phyloP scores from a whole-genome alignment of 2,329 filamentous ascomycete species.

The Hymenoscyphus occultus region DNA sequence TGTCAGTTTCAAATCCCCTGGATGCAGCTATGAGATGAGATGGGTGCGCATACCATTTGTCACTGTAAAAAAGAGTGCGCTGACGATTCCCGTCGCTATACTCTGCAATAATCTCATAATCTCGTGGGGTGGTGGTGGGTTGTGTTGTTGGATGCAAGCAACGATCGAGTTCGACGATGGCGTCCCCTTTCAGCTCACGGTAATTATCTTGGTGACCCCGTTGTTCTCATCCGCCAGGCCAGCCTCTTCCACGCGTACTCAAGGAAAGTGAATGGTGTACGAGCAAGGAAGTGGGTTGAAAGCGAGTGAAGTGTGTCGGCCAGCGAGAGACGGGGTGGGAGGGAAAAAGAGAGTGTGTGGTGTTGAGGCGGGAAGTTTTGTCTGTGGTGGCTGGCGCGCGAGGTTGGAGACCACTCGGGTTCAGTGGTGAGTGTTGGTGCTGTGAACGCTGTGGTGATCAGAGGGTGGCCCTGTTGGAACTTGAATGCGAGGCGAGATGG shows the following conservation, averaged over 20 bases:
- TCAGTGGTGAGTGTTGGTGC: not conserved
- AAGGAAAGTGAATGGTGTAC: not conserved
- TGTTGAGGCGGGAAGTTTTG: not conserved
- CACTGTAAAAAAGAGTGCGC: conserved; percentile 23
- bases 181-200: conserved; percentile 5
- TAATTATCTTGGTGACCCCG: not conserved
- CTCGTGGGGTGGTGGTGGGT: not conserved
- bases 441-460: not conserved
- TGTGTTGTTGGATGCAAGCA: not conserved
- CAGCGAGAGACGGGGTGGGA: not conserved
- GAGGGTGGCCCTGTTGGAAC: not conserved
- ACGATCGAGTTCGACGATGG: not conserved
- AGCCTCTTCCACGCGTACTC: not conserved
- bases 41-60: conserved; percentile 22
- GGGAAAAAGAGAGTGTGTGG: not conserved
- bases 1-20: conserved; percentile 8
- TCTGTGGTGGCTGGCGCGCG: not conserved
- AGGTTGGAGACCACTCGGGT: not conserved
- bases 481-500: no score
- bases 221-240: not conserved
- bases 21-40: not conserved
- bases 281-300: not conserved
- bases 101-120: conserved; percentile 26
- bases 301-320: conserved; percentile 6
- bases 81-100: conserved; percentile 28